Base-by-base conservation (phyloP, 768 basidiomycete species). In the Leccinum pellstonianum region DNA sequence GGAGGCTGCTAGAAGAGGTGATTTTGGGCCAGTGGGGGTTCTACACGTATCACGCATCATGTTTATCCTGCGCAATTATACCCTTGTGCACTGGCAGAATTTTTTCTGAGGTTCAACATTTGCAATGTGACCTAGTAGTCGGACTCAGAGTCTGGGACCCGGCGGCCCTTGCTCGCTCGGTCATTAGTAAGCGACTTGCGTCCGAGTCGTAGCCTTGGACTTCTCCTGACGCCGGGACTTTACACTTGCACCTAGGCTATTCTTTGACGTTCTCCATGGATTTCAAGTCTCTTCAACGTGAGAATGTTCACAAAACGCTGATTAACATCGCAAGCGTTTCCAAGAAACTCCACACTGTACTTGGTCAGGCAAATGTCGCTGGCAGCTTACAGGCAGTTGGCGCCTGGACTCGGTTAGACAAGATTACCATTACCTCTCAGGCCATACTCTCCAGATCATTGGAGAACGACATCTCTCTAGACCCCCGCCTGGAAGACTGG, bases 1-100 rank as follows among this genome's bases (percentile, higher is more conserved):
- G 62, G 63, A 62, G 69, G 70, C 66, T 56, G 58, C 67, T 70
- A 66, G 78, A 66, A 80, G 79, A 68, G 75, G 67, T 58, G 68
- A 62, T 69, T 70, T 56, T 56, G 62, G 62, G 19, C 43, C 56
- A 64, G 69, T 70, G 70, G 68, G 17, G 62, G 74, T 70, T 73
- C 73, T 70, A 79, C 78, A 79, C 69, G 1, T 47, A 4, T 58
- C 48, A 29, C 9, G 29, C 68, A 64, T 29, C 29, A 9, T 6
- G 14, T 10, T 2, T 31, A 2, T 47, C 1, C 17, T 46, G 17
- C 7, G 21, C n/a, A 57, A 52, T 52, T 48, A 27, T 27, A 17
- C 1, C 7, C 2, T 49, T 25, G 23, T 52, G 38, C 7, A 17
- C 7, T 38, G 8, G 38, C 64, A 0, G 6, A 37, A 15, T 3